Evolutionary conservation across 495 filamentous ascomycete species (phyloP).

Genomic region (Letharia columbiana): DNA sequence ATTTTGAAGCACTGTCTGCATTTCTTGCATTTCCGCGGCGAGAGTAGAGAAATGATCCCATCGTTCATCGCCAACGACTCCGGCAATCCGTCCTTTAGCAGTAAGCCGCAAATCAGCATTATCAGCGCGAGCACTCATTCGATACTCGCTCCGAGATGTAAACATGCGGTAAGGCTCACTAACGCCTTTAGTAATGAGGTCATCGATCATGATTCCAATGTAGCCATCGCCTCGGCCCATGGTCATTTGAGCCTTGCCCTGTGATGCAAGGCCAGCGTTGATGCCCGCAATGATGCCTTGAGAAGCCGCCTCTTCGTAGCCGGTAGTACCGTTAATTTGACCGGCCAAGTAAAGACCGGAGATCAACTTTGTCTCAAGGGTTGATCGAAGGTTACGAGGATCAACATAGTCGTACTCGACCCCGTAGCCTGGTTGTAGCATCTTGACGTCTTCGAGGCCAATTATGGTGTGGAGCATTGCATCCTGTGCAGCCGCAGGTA

Average conservation of each 20-base stretch:
- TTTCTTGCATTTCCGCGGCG: conserved; percentile 52
- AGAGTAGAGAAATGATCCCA: conserved; percentile 63
- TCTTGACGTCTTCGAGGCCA: conserved; percentile 80
- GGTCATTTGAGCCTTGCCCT: conserved; percentile 51
- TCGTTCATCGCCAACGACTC: conserved; percentile 68
- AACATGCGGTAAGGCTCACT: conserved; percentile 99
- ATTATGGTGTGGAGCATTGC: conserved; percentile 72
- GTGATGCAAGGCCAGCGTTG: conserved; percentile 78
- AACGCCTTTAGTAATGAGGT: conserved; percentile 94
- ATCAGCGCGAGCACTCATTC: conserved; percentile 81
- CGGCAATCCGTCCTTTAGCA: conserved; percentile 61
- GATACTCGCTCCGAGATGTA: conserved; percentile 90
- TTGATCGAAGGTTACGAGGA: conserved; percentile 73
- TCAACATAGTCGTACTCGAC: conserved; percentile 99
- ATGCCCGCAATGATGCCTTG: conserved; percentile 90
- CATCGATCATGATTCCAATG: conserved; percentile 98
- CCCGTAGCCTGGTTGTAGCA: conserved; percentile 95
- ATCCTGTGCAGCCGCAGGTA: conserved; percentile 78
- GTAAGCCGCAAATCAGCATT: conserved; percentile 90
- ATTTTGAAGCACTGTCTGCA: conserved; percentile 49
- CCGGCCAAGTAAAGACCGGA: conserved; percentile 85
- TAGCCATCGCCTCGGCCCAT: conserved; percentile 84
- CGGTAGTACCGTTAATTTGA: conserved; percentile 97
- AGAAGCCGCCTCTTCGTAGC: conserved; percentile 93
- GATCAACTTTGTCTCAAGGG: conserved; percentile 90